Evolutionary conservation across 176 grass and related monocot species (phyloP).

Genomic region (Cenchrus purpureus): DNA sequence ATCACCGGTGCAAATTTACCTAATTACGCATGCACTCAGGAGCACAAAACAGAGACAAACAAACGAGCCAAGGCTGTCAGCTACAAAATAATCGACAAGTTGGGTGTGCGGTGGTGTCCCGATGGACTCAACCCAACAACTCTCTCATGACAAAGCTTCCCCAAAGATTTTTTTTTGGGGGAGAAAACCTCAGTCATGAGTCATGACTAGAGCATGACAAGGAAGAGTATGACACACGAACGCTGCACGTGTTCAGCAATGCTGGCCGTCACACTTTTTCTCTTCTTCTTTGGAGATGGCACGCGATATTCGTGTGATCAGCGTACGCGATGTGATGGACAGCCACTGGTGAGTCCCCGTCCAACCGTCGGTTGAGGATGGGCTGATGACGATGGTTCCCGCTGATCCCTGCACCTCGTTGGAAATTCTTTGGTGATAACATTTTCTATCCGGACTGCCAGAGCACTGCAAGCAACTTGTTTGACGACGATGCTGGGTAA

Average conservation of each 20-base stretch:
- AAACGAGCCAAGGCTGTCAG: neutral
- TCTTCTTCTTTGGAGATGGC: too few species aligned
- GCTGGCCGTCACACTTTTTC: neutral
- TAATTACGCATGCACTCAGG: neutral
- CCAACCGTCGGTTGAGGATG: neutral
- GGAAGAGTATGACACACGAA: neutral
- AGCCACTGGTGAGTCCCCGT: neutral
- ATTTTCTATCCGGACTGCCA: neutral
- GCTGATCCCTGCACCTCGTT: neutral
- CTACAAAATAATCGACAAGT: conserved; percentile 20
- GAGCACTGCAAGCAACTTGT: neutral
- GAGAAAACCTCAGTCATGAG: neutral
- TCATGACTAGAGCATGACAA: conserved; percentile 15
- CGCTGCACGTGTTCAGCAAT: neutral
- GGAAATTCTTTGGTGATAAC: neutral
- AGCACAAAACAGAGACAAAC: neutral
- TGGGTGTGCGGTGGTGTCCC: neutral
- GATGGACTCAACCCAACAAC: conserved; percentile 26
- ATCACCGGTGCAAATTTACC: neutral
- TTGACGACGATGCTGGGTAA: conserved; percentile 3
- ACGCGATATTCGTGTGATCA: conserved; percentile 10
- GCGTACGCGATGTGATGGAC: neutral
- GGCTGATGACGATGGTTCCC: neutral
- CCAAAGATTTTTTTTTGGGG: neutral
- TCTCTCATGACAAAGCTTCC: neutral